phyloP scores from a whole-genome alignment of 73 alveolate genomes.

The Tetrahymena elliotti region DNA sequence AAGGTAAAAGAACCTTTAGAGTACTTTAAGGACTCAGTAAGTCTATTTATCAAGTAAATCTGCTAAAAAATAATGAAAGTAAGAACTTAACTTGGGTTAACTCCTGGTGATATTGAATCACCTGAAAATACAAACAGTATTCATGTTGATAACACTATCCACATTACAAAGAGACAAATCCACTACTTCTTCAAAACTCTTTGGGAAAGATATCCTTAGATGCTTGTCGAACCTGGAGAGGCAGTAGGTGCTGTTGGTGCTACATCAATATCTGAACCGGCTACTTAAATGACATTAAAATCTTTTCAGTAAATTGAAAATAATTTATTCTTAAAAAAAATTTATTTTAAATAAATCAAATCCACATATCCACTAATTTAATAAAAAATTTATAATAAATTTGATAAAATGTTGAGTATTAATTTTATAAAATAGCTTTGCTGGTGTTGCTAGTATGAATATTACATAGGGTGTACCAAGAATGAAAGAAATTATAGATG shows the following conservation, averaged over 20 bases:
- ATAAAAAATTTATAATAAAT: too few relatives aligned
- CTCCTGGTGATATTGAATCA: neutral
- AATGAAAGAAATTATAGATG: slow-evolving; percentile 96
- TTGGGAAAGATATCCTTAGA: slow-evolving; percentile 21
- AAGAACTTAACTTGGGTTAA: neutral
- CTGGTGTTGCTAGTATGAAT: slow-evolving; percentile 97
- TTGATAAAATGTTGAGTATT: neutral
- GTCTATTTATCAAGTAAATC: neutral
- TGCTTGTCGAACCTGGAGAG: slow-evolving; percentile 35
- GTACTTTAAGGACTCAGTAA: neutral
- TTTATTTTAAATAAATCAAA: neutral
- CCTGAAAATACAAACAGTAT: neutral
- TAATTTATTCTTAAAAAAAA: neutral
- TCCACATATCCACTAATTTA: neutral
- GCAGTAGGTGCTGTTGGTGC: slow-evolving; percentile 47
- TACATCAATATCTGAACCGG: slow-evolving; percentile 98
- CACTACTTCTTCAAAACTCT: slow-evolving; percentile 15
- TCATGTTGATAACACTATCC: neutral
- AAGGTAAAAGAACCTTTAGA: neutral
- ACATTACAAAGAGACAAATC: neutral
- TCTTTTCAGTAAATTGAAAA: slow-evolving; percentile 98
- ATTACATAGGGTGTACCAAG: slow-evolving; percentile 98
- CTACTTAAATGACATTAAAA: slow-evolving; percentile 98
- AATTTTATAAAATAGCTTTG: slow-evolving; percentile 17
- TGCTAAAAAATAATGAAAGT: neutral